Evolutionary conservation across 768 basidiomycete genomes (phyloP), one percentile per base, ranked within the genome.

Genomic region (Kwoniella botswanensis): DNA sequence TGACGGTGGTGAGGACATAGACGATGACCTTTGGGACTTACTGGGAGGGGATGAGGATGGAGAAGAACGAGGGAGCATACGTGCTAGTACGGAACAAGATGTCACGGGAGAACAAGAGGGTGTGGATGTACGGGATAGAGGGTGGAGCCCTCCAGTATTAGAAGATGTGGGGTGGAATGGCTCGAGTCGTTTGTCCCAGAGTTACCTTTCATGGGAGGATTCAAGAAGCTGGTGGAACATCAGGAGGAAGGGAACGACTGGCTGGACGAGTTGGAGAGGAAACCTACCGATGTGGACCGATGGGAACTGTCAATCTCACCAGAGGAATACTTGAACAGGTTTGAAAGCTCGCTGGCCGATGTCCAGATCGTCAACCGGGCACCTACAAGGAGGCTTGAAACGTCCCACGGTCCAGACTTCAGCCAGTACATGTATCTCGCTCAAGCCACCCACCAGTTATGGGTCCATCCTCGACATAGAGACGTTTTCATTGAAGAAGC

Each of bases 241-340:
- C 12, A 13, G n/a, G 50, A 52, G n/a, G 13, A 52, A 52, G 50
- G 50, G 13, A n/a, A 52, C n/a, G 13, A 52, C 50, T 26, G n/a
- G 26, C 13, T 42, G 22, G 42, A 62, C 10, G 60, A 41, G 13
- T n/a, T 62, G 22, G 35, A 43, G 10, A 17, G 11, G 18, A 29
- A 62, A 41, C 66, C 66, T 11, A 60, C 50, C 35, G 71, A 72
- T 65, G 71, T 72, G 7, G 71, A 72, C 43, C 50, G 61, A 9
- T 72, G 71, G 71, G 71, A 72, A 55, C 17, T 72, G 24, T 52
- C 60, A 24, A 43, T 72, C 6, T 62, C 67, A 12, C 71, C 71
- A 4, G 43, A n/a, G 7, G 62, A 68, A 53, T 70, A 70, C 46
- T 22, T 46, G 7, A 24, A 46, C 13, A 46, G 68, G 26, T 70